Evolutionary conservation across 371 early-diverging fungal genomes (phyloP).

Genomic region (Apophysomyces variabilis): DNA sequence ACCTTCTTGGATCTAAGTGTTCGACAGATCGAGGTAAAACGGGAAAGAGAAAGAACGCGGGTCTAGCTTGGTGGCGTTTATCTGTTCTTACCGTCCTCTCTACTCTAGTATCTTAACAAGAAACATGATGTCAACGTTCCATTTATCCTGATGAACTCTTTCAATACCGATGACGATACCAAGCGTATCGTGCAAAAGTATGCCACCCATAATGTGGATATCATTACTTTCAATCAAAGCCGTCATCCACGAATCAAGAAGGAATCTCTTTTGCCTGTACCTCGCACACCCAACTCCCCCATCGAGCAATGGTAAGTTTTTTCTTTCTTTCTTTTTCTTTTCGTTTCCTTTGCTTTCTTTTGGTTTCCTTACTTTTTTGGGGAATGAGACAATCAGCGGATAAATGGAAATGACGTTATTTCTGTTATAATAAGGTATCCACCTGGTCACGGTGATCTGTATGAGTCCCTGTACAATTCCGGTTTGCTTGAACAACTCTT

Average conservation of each 20-base stretch:
- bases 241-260: constrained; percentile 96
- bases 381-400: neutral
- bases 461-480: constrained; percentile 92
- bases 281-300: constrained; percentile 64
- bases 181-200: constrained; percentile 97
- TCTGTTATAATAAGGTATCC: constrained; percentile 79
- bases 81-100: neutral
- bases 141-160: constrained; percentile 99
- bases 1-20: constrained; percentile 99
- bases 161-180: constrained; percentile 99
- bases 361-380: too few species aligned
- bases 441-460: constrained; percentile 99
- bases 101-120: constrained; percentile 84
- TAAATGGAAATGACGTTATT: neutral
- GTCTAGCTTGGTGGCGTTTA: too few species aligned
- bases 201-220: constrained; percentile 84
- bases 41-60: too few species aligned
- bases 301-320: constrained; percentile 56
- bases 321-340: too few species aligned
- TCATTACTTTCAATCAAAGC: constrained; percentile 98
- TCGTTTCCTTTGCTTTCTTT: too few species aligned
- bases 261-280: constrained; percentile 91
- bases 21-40: constrained; percentile 95
- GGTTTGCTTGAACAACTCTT: constrained; percentile 97
- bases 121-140: constrained; percentile 92